Evolutionary conservation across 768 basidiomycete species (phyloP), one percentile per base, ranked within the genome.

Genomic region (Filobasidium floriforme): DNA sequence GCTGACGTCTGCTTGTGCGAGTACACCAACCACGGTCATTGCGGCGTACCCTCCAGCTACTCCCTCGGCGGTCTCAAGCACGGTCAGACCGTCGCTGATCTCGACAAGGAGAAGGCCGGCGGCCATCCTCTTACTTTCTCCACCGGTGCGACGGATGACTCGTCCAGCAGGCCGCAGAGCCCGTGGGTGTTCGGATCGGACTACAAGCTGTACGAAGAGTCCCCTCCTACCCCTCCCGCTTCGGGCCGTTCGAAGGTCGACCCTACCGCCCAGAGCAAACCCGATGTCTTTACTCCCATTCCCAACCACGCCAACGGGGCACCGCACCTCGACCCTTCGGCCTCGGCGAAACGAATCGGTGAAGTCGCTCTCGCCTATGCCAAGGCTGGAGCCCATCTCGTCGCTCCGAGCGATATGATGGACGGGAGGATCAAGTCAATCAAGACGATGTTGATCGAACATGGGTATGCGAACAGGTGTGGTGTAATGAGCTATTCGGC

Each of bases 391-490:
- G 96, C 92, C 0, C 91, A 98, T 78, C 92, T 92, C 73, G 93
- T 99, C 65, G 96, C 96, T 1, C 96, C 96, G 7, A 96, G 92
- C 74, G 96, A 98, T 79, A 99, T 99, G 96, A 98, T 98, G 92
- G 96, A 99, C 76, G 96, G 94, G 0, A 83, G 94, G 22, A 86
- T 99, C 69, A 86, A 85, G 69, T 86, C 86, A 15, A 98, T 99
- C 80, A 99, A 99, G 78, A 82, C 85, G 43, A 84, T 82, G 2
- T 81, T 99, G 63, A 90, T 97, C 66, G 87, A 90, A 66, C 84
- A 84, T 51, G 91, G 92, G 19, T 82, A 86, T 54, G 92, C 87
- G 10, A 98, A 97, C 80, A 85, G 85, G 74, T 92, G 89, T 77
- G 88, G 88, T 7, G 82, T 99, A 61, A 98, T 99, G 96, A 87